A percentile compares a stretch with the other conserved stretches of the same genome.
These are phyloP conservation scores for Barnettozyma pratensis DNA, from an alignment of 805 yeast genomes.

Conservation along the genomic window DNA sequence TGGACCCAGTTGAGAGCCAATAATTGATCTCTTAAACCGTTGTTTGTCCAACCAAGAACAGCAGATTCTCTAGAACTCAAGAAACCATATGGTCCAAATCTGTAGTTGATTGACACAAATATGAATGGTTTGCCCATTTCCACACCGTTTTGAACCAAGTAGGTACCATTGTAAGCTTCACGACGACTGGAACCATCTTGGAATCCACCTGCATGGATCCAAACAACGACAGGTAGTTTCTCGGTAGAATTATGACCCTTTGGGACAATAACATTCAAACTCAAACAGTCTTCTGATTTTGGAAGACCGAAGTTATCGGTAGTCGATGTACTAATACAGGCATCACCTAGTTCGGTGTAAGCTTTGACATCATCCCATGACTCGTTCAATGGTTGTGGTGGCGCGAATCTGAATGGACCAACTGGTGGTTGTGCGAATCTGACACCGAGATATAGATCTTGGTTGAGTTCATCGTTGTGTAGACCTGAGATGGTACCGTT, in stretches of 20 bases:
- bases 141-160: slow-evolving; percentile 14
- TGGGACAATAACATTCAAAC: slow-evolving; percentile 26
- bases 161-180: slow-evolving; percentile 15
- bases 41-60: slow-evolving; percentile 25
- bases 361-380: slow-evolving; percentile 12
- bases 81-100: slow-evolving; percentile 34
- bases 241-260: slow-evolving; percentile 5
- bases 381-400: slow-evolving; percentile 16
- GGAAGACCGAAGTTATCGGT: slow-evolving; percentile 8
- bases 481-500: slow-evolving; percentile 15
- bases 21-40: slow-evolving; percentile 33
- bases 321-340: slow-evolving; percentile 17
- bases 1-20: slow-evolving; percentile 32
- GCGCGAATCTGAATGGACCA: slow-evolving; percentile 22
- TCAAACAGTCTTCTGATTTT: slow-evolving; percentile 28
- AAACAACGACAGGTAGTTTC: slow-evolving; percentile 28
- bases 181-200: slow-evolving; percentile 21
- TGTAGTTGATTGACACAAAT: slow-evolving; percentile 33
- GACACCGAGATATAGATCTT: slow-evolving; percentile 20
- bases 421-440: slow-evolving; percentile 29
- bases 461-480: slow-evolving; percentile 8
- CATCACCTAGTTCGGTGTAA: slow-evolving; percentile 22
- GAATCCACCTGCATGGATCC: slow-evolving; percentile 35
- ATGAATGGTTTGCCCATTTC: slow-evolving; percentile 23
- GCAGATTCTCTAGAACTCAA: slow-evolving; percentile 23